Conservation (phyloP, 164 flowering plant species). For the Kalanchoe fedtschenkoi region DNA sequence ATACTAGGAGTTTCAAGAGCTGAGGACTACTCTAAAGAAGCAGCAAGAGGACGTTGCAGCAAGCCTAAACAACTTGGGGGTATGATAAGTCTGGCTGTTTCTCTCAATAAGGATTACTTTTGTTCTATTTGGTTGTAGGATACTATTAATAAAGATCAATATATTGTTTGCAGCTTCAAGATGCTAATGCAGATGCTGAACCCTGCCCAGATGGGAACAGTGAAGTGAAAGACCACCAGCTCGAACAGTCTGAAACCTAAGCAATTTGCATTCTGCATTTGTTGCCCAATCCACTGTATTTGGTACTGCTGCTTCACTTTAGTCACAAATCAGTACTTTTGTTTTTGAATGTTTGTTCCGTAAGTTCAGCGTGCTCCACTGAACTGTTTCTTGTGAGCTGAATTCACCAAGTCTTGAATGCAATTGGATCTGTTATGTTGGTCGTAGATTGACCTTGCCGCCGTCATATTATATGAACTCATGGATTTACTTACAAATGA, state of each 20-base stretch:
- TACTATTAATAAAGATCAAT: not conserved
- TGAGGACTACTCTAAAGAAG: constrained; percentile 73
- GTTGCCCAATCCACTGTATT: not conserved
- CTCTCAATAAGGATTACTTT: not conserved
- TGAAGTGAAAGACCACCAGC: constrained; percentile 17
- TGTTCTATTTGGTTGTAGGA: not conserved
- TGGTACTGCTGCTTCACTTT: not conserved
- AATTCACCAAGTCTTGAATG: no score
- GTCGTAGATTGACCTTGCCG: no score
- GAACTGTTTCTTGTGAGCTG: no score
- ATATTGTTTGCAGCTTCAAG: constrained; percentile 38
- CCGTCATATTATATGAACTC: no score
- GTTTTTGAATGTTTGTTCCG: no score
- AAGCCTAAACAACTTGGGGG: constrained; percentile 56
- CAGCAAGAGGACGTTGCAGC: constrained; percentile 83
- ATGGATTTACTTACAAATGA: no score
- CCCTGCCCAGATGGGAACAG: constrained; percentile 15
- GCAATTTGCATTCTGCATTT: not conserved
- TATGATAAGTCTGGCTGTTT: constrained; percentile 12
- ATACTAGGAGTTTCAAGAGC: constrained; percentile 64
- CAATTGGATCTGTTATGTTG: no score
- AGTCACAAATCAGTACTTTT: not conserved
- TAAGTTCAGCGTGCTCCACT: no score
- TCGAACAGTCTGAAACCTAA: constrained; percentile 7
- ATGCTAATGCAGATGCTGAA: constrained; percentile 28